phyloP scores from a whole-genome alignment of 2,329 filamentous ascomycete genomes.

The Aureobasidium sp. region DNA sequence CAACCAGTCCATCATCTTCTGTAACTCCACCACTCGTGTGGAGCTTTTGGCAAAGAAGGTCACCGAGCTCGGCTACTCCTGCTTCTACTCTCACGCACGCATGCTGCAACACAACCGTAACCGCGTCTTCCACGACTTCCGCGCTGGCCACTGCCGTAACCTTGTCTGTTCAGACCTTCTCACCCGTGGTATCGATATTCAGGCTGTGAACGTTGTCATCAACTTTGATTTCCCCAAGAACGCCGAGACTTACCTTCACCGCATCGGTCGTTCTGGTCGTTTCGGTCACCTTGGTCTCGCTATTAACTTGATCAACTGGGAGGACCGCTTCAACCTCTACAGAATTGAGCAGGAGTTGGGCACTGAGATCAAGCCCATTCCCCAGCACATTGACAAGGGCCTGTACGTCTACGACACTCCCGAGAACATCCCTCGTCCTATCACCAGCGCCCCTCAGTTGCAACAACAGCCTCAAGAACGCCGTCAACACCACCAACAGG shows the following conservation, averaged over 20 bases:
- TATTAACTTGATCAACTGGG: slow-evolving; percentile 99
- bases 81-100: slow-evolving; percentile 97
- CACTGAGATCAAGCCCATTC: slow-evolving; percentile 96
- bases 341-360: slow-evolving; percentile 96
- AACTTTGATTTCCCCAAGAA: slow-evolving; percentile 99
- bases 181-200: slow-evolving; percentile 98
- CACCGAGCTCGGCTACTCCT: slow-evolving; percentile 96
- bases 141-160: slow-evolving; percentile 95
- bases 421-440: slow-evolving; percentile 84
- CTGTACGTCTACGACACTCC: slow-evolving; percentile 97
- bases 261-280: slow-evolving; percentile 93
- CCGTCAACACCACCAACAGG: slow-evolving; percentile 25
- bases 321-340: slow-evolving; percentile 97
- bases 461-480: slow-evolving; percentile 19
- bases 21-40: slow-evolving; percentile 97
- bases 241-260: slow-evolving; percentile 95
- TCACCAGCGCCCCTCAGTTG: slow-evolving; percentile 44
- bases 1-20: slow-evolving; percentile 99
- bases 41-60: slow-evolving; percentile 98
- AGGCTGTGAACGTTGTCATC: slow-evolving; percentile 98
- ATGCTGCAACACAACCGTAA: slow-evolving; percentile 97
- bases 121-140: slow-evolving; percentile 98
- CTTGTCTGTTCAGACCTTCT: slow-evolving; percentile 95
- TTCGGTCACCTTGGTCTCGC: slow-evolving; percentile 96
- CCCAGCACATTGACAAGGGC: slow-evolving; percentile 88